Base-by-base conservation (phyloP, 2,329 filamentous ascomycete genomes). In the Cyclaneusma minus region DNA sequence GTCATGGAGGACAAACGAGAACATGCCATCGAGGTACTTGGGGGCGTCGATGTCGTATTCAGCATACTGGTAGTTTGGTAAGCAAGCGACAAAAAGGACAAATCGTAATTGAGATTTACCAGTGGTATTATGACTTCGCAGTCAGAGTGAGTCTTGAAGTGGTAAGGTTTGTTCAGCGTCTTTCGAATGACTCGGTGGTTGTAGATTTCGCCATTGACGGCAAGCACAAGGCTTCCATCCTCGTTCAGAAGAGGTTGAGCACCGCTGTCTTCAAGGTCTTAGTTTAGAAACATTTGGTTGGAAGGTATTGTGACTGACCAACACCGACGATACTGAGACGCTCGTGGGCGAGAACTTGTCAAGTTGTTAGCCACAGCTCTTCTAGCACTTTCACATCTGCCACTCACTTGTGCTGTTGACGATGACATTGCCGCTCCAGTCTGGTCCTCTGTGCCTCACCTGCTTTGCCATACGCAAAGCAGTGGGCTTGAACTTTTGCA, bases 151-250 rank as follows among this genome's bases (percentile, higher is more conserved):
- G 89, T 98, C 74, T 94, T 94, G 74, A 95, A 98, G 55, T 85
- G 76, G 57, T 94, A 94, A 19, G 74, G 68, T 33, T 63, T 71
- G 58, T 82, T 82, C 44, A 94, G 62, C 43, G 64, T 63, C 60
- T 94, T 95, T 50, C 89, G 78, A 47, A 98, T 66, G 47, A 93
- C 70, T 50, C 87, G 80, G 61, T 98, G 89, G 73, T 98, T 98
- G 68, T 98, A 98, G 52, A 98, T 98, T 55, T 98, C 89, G 57
- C 89, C 89, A 56, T 98, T 98, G 70, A 95, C 89, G 38, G 89
- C 87, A 34, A 98, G 72, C 37, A 87, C 75, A 45, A 98, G 76
- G 44, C 66, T 77, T 39, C 74, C 77, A 52, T 95, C 87, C 41
- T 83, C 73, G 62, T 84, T 95, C 63, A 87, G 78, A 39, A 98